Evolutionary conservation across 2,329 filamentous ascomycete genomes (phyloP), one percentile per base, ranked within the genome.

Genomic region (Drechslera avenae): DNA sequence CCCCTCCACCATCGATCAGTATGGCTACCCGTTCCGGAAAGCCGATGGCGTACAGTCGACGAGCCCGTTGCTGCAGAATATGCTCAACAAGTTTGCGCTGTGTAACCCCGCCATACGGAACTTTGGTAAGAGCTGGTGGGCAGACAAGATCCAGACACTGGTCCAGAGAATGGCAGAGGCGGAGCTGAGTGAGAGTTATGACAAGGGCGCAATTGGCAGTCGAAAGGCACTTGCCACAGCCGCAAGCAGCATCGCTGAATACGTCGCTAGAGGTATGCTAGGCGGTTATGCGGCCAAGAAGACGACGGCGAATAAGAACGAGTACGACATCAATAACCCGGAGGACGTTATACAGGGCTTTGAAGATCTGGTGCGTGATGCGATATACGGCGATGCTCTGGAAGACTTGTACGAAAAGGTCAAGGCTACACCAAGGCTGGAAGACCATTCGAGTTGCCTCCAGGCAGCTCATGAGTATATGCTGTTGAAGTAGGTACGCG

Each of bases 151-250:
- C 17, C 58, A 63, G 44, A 54, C 61, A 12, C 57, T 75, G 34
- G 62, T 75, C 4, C 63, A 62, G 41, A 69, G 68, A 42, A 59
- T 93, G 46, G 85, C 81, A 7, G 81, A 85, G 26, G 87, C 85
- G 2, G 84, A 90, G 42, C 76, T 93, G 26, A 91, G 87, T 1
- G 89, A 93, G 71, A 91, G 87, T 68, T 93, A 91, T 64, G 89
- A 93, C 69, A 91, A 91, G 72, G 89, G 87, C 12, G 80, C 84
- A 0, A 74, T 93, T 59, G 89, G 89, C 0, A 85, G 86, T 52
- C 80, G 89, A 43, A 91, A 91, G 75, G 89, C 87, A 16, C 74
- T 93, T 40, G 84, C 89, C 0, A 90, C 89, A 5, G 88, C 86
- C 0, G 80, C 86, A 8, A 87, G 87, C 30, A 83, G 84, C 5